A percentile compares a stretch with the other conserved stretches of the same genome.
phyloP scores from a whole-genome alignment of 1,284 basidiomycete genomes.

The Lentinula novae-zelandiae region DNA sequence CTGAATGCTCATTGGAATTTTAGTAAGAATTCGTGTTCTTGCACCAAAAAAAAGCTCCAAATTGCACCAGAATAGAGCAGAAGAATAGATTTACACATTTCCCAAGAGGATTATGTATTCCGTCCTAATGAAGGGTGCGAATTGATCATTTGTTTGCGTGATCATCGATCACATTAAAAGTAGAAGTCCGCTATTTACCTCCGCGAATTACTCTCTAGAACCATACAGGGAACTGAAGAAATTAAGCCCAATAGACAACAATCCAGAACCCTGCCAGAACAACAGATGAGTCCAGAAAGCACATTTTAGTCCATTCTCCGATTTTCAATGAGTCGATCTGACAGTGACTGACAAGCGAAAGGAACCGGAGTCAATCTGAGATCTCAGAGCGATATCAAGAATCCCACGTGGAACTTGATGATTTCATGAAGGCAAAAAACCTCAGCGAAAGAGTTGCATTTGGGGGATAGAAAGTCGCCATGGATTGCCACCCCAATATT shows the following conservation, averaged over 20 bases:
- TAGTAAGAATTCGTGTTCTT: not conserved
- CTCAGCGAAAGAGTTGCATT: not conserved
- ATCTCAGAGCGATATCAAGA: constrained; percentile 9
- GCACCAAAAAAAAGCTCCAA: not conserved
- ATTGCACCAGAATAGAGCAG: no score
- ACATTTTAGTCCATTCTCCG: not conserved
- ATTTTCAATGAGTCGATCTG: constrained; percentile 2
- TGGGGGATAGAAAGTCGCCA: not conserved
- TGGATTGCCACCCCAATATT: constrained; percentile 36
- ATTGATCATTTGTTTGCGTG: not conserved
- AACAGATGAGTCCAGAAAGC: not conserved
- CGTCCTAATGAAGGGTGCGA: not conserved
- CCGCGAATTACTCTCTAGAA: not conserved
- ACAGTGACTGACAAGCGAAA: constrained; percentile 2
- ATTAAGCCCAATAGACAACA: not conserved
- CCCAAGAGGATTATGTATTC: not conserved
- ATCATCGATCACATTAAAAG: not conserved
- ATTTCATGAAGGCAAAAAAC: no score
- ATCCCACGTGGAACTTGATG: constrained; percentile 9
- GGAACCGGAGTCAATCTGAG: constrained; percentile 13
- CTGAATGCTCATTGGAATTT: not conserved
- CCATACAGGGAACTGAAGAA: not conserved
- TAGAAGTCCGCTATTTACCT: not conserved
- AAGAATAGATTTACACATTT: not conserved
- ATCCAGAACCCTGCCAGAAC: not conserved